Conservation (phyloP, 345 rosid genomes). For the Gossypium ekmanianum region DNA sequence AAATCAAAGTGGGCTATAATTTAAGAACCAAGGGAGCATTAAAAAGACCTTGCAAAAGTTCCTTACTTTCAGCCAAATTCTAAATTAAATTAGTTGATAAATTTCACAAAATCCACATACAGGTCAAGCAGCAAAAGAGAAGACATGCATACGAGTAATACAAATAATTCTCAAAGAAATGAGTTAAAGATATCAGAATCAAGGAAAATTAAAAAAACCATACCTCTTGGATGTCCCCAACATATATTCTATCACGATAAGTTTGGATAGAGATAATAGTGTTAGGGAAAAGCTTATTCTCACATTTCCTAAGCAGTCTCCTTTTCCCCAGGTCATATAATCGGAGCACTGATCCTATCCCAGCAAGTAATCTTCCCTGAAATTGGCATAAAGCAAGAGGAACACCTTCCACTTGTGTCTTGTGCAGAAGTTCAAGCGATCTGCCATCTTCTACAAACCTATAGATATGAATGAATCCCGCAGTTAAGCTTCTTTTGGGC, state of each 20-base stretch:
- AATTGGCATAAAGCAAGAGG: slow-evolving; percentile 90
- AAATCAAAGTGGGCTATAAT: not conserved
- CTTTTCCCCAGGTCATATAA: slow-evolving; percentile 90
- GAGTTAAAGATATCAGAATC: not conserved
- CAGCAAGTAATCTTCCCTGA: slow-evolving; percentile 93
- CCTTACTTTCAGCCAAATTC: not conserved
- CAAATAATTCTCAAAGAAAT: not conserved
- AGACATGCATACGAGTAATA: not conserved
- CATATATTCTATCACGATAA: slow-evolving; percentile 91
- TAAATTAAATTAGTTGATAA: not conserved
- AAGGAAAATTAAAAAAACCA: slow-evolving; percentile 14
- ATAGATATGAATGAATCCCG: slow-evolving; percentile 86
- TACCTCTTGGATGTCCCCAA: slow-evolving; percentile 97
- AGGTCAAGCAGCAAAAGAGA: not conserved
- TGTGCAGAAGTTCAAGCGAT: slow-evolving; percentile 83
- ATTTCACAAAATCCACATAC: not conserved
- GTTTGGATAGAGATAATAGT: slow-evolving; percentile 69
- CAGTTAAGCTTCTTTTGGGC: slow-evolving; percentile 60
- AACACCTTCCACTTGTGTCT: slow-evolving; percentile 93
- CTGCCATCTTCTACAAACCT: slow-evolving; percentile 90
- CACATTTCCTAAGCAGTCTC: slow-evolving; percentile 90
- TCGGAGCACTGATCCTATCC: slow-evolving; percentile 84
- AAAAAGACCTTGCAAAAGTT: not conserved
- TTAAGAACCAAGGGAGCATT: not conserved
- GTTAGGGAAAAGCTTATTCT: slow-evolving; percentile 92